phyloP scores from a whole-genome alignment of 2,329 filamentous ascomycete species.

The Fusarium ambrosium region DNA sequence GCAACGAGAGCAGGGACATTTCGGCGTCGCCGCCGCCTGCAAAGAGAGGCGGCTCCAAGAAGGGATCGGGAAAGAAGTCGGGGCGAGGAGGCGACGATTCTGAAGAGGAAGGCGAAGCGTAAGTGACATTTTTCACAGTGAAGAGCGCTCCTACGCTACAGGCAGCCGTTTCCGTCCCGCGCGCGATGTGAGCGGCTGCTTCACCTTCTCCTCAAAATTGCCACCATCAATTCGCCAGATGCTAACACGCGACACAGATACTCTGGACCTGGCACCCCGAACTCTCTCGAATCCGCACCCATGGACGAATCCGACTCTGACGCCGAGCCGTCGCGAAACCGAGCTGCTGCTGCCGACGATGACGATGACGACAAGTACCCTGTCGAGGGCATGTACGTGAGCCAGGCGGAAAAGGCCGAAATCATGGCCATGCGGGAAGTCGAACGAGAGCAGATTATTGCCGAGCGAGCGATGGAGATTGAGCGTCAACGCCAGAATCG shows the following conservation, averaged over 20 bases:
- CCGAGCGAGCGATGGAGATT: slow-evolving; percentile 86
- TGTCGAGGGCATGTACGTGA: slow-evolving; percentile 87
- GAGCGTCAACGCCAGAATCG: slow-evolving; percentile 86
- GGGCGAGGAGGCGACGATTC: slow-evolving; percentile 59
- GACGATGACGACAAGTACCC: slow-evolving; percentile 80
- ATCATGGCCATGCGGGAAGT: slow-evolving; percentile 92
- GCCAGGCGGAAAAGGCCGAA: slow-evolving; percentile 78
- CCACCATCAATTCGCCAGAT: background rate
- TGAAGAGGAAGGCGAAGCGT: slow-evolving; percentile 75
- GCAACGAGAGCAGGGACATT: slow-evolving; percentile 67
- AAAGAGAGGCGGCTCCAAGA: slow-evolving; percentile 50
- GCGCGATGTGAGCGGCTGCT: background rate
- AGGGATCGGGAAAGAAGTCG: slow-evolving; percentile 59
- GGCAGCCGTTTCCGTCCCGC: background rate
- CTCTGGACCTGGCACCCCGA: slow-evolving; percentile 75
- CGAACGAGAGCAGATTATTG: slow-evolving; percentile 89
- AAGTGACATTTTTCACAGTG: slow-evolving; percentile 45
- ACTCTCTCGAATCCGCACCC: slow-evolving; percentile 83
- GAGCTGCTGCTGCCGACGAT: slow-evolving; percentile 62
- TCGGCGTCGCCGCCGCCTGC: slow-evolving; percentile 65
- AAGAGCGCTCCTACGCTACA: background rate
- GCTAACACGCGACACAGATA: slow-evolving; percentile 66
- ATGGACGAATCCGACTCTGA: slow-evolving; percentile 90
- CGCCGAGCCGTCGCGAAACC: slow-evolving; percentile 60
- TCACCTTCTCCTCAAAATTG: background rate